Conservation (phyloP, 306 rosid genomes). For the Dalbergia oliveri region DNA sequence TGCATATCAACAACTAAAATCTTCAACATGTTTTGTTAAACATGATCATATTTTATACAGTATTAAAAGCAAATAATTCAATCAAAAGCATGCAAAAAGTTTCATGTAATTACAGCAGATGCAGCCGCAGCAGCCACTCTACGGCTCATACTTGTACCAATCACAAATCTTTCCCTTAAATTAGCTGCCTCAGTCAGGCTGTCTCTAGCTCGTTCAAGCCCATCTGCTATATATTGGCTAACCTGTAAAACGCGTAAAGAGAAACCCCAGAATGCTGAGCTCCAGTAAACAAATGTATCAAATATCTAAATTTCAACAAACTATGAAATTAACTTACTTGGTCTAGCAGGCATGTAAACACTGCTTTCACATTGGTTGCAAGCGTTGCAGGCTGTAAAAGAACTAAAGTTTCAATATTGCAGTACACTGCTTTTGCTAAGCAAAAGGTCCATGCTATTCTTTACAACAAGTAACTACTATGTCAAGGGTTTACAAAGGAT, state of each 20-base stretch:
- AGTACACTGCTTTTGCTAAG: neutral
- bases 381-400: slow-evolving; percentile 81
- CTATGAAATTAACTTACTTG: slow-evolving; percentile 76
- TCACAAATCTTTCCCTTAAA: slow-evolving; percentile 92
- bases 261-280: slow-evolving; percentile 38
- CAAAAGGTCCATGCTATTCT: slow-evolving; percentile 8
- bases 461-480: slow-evolving; percentile 14
- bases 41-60: slow-evolving; percentile 28
- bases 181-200: slow-evolving; percentile 92
- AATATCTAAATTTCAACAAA: slow-evolving; percentile 37
- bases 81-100: slow-evolving; percentile 43
- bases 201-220: slow-evolving; percentile 97
- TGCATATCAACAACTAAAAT: slow-evolving; percentile 56
- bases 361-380: slow-evolving; percentile 86
- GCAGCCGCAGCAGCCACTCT: slow-evolving; percentile 99
- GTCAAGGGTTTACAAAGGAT: neutral
- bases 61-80: slow-evolving; percentile 15
- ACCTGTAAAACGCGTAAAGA: slow-evolving; percentile 60
- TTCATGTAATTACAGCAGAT: slow-evolving; percentile 76
- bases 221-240: slow-evolving; percentile 94
- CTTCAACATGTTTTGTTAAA: slow-evolving; percentile 44
- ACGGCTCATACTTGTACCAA: slow-evolving; percentile 85
- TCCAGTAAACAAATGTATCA: slow-evolving; percentile 31
- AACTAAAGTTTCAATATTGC: slow-evolving; percentile 38
- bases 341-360: slow-evolving; percentile 91